Evolutionary conservation across 305 asterid genomes (phyloP).

Genomic region (Fraxinus floribunda): DNA sequence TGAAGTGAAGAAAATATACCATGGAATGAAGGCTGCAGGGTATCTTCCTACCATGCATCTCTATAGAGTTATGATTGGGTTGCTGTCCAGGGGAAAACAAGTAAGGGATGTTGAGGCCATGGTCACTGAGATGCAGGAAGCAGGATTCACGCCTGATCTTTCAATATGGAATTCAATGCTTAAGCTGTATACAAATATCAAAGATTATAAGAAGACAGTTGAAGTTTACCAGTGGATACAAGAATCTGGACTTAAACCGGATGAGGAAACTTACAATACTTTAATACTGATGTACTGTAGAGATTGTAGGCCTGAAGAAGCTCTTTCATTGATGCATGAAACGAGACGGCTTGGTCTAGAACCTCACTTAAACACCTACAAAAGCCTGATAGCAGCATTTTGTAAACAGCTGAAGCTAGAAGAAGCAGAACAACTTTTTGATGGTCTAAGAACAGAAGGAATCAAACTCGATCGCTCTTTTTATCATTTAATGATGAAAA

Average conservation of each 20-base stretch:
- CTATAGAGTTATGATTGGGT: conserved; percentile 78
- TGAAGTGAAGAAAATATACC: conserved; percentile 86
- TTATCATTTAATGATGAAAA: conserved; percentile 95
- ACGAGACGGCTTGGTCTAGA: conserved; percentile 55
- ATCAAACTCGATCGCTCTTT: conserved; percentile 67
- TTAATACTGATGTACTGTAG: conserved; percentile 87
- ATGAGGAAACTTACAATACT: conserved; percentile 73
- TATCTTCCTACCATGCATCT: conserved; percentile 97
- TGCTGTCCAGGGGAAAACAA: conserved; percentile 66
- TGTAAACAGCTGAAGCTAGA: conserved; percentile 74
- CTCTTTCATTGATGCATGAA: conserved; percentile 56
- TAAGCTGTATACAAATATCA: conserved; percentile 58
- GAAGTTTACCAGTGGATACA: conserved; percentile 64
- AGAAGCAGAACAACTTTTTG: conserved; percentile 83
- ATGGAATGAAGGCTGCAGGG: conserved; percentile 90
- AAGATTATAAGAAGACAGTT: conserved; percentile 80
- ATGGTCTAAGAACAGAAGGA: conserved; percentile 56
- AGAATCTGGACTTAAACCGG: conserved; percentile 70
- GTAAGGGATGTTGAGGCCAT: conserved; percentile 82
- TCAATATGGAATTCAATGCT: conserved; percentile 70
- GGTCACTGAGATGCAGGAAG: conserved; percentile 81
- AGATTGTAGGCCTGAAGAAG: conserved; percentile 85
- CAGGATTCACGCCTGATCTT: conserved; percentile 72
- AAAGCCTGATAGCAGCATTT: conserved; percentile 83
- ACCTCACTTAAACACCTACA: conserved; percentile 71